Evolutionary conservation across 192 early-diverging fungal genomes (phyloP).

Genomic region (Rhizophlyctis rosea): DNA sequence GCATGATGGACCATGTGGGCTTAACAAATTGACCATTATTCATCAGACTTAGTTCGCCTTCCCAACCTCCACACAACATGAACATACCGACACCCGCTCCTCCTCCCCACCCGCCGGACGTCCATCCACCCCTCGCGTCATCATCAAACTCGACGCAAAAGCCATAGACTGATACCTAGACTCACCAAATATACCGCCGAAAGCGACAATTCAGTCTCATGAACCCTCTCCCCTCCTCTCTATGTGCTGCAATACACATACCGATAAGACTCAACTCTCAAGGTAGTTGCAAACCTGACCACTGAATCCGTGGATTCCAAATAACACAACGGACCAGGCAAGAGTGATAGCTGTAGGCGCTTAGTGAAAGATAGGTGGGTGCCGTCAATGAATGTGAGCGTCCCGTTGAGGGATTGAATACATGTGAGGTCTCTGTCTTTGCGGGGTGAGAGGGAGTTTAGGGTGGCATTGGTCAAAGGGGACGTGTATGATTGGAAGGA

Average conservation of each 20-base stretch:
- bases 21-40: neutral
- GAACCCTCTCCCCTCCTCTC: neutral
- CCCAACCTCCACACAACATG: neutral
- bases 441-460: no score
- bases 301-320: conserved; percentile 5
- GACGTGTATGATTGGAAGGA: neutral
- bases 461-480: neutral
- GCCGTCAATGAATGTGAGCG: conserved; percentile 9
- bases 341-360: neutral
- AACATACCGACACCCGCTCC: neutral
- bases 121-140: neutral
- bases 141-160: neutral
- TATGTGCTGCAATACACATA: neutral
- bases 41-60: neutral
- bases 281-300: conserved; percentile 12
- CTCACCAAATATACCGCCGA: no score
- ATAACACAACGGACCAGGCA: conserved; percentile 20
- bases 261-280: neutral
- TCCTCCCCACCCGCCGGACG: neutral
- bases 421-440: conserved; percentile 17
- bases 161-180: neutral
- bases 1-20: conserved; percentile 12
- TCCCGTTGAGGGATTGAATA: conserved; percentile 20
- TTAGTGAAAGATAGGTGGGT: conserved; percentile 1
- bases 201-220: neutral